A percentile compares a stretch with the other conserved stretches of the same genome.
Evolutionary conservation across 2,329 filamentous ascomycete species (phyloP).

Genomic region (Cadophora malorum): DNA sequence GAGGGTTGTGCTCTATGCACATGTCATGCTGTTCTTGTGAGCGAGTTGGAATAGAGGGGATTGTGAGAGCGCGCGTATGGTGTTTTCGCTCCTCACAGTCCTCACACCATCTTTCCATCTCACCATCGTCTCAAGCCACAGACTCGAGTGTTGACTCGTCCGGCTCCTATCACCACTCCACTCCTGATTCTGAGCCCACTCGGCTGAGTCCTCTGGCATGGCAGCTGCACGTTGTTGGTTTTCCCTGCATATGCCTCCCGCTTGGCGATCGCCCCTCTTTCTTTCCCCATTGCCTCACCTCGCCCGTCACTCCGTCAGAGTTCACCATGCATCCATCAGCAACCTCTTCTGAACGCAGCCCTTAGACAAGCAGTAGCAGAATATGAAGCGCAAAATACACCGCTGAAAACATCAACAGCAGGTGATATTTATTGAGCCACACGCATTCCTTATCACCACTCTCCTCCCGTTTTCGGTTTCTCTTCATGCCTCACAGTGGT

Average conservation of each 20-base stretch:
- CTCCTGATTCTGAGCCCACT: not conserved
- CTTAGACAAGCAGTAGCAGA: not conserved
- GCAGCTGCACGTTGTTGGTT: conserved; percentile 14
- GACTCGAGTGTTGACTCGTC: conserved; percentile 9
- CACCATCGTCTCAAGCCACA: not conserved
- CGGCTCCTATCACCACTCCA: conserved; percentile 3
- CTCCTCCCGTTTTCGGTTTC: not conserved
- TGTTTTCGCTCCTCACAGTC: not conserved
- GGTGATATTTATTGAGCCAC: not conserved
- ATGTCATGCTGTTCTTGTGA: not conserved
- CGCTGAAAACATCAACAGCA: not conserved
- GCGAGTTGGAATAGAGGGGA: not conserved
- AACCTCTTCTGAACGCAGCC: not conserved
- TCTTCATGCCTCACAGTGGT: not conserved
- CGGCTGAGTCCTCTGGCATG: conserved; percentile 5
- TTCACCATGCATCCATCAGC: not conserved
- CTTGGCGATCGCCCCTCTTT: conserved; percentile 14
- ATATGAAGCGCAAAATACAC: not conserved
- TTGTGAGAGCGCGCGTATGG: not conserved
- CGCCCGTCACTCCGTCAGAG: not conserved
- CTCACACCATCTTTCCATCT: not conserved
- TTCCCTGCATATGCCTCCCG: conserved; percentile 13
- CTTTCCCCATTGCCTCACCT: not conserved
- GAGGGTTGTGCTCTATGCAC: not conserved
- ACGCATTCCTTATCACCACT: not conserved